Evolutionary conservation across 805 yeast species (phyloP), one percentile per base, ranked within the genome.

Genomic region (Saccharomycopsis selenospora): DNA sequence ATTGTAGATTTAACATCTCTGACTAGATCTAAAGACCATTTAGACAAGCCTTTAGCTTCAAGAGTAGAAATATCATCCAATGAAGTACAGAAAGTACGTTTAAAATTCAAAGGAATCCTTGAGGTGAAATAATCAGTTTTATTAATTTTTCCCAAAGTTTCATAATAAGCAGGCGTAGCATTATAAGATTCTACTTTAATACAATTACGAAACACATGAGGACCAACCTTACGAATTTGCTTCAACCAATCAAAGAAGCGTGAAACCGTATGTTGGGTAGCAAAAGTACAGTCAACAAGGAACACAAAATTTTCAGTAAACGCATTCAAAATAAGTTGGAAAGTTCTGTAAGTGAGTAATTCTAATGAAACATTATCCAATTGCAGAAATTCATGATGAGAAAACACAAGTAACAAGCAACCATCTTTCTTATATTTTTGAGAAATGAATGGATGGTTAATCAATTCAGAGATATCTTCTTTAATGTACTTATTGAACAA

Each of bases 371-470:
- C 36, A 18, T 47, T 18, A 10, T 22, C 13, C 3, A 49, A n/a
- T 17, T 30, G 59, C 38, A 59, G 53, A 33, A 76, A 66, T 17
- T 71, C 62, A 5, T 60, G 57, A 53, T 72, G 69, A 40, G 77
- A 74, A 25, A 83, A 56, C 3, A 82, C 77, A 24, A 85, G 65
- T 17, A 80, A 70, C 0, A 93, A 93, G 0, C 77, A 63, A 8
- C 95, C 95, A 59, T 85, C 93, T 36, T 74, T 69, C 27, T 81
- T 76, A 13, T 82, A 76, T 0, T 84, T 77, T 52, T 79, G 86
- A 45, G 76, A 79, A 7, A 85, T 70, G 28, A 82, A 67, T 0
- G 72, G 68, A 10, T 63, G 57, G 13, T 76, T 76, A 25, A 67
- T 58, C 6, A 70, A 61, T 13, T 59, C 55, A 4, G 73, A 75